These are phyloP conservation scores for Leucaena leucocephala DNA, from an alignment of 306 rosid genomes.

Conservation along the genomic window DNA sequence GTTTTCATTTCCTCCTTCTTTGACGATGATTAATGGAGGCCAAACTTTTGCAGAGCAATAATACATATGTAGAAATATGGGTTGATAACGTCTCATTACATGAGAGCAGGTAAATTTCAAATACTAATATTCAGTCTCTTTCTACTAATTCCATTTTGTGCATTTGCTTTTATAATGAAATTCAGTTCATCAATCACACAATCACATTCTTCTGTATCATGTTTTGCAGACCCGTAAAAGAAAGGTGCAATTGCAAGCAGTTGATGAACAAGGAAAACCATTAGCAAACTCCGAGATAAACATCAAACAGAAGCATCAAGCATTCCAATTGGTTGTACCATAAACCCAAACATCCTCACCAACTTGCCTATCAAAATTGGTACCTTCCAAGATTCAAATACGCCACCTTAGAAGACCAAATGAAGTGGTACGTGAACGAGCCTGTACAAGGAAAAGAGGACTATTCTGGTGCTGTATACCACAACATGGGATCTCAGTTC, in stretches of 20 bases:
- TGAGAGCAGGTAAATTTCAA: slow-evolving; percentile 51
- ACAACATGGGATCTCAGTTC: slow-evolving; percentile 49
- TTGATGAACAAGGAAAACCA: background rate
- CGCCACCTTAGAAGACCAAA: slow-evolving; percentile 70
- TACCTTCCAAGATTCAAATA: slow-evolving; percentile 59
- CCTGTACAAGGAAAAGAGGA: slow-evolving; percentile 63
- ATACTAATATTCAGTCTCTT: background rate
- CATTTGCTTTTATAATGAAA: background rate
- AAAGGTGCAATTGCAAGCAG: background rate
- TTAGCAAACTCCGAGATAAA: slow-evolving; percentile 4
- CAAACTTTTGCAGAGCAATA: slow-evolving; percentile 47
- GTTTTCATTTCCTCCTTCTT: background rate
- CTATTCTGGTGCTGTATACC: slow-evolving; percentile 55
- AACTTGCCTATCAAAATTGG: slow-evolving; percentile 59
- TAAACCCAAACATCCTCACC: slow-evolving; percentile 51
- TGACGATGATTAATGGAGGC: background rate
- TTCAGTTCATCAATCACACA: background rate
- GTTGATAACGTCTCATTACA: slow-evolving; percentile 62
- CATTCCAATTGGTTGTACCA: slow-evolving; percentile 71
- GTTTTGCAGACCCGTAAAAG: background rate
- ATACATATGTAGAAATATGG: slow-evolving; percentile 58
- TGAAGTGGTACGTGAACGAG: slow-evolving; percentile 64
- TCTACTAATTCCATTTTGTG: background rate
- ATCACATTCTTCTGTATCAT: too few species aligned
- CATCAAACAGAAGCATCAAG: slow-evolving; percentile 40